Conservation (phyloP, 768 basidiomycete species). For the Gloeopeniophorella convolvens region DNA sequence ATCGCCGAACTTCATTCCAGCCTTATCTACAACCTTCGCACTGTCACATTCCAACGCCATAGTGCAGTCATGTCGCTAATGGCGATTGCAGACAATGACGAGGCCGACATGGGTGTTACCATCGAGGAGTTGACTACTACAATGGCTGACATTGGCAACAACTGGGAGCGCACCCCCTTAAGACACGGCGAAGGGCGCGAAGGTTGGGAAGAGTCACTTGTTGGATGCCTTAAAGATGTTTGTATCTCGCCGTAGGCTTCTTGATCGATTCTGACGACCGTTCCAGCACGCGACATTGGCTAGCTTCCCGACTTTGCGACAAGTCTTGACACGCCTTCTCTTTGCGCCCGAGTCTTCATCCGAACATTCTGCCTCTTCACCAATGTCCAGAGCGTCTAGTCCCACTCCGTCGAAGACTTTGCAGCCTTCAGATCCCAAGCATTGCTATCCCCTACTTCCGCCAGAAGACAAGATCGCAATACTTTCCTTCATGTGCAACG, state of each 20-base stretch:
- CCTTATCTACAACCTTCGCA: conserved; percentile 85
- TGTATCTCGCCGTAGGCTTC: conserved; percentile 29
- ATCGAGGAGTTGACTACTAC: conserved; percentile 58
- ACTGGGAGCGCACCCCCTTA: conserved; percentile 77
- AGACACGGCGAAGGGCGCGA: conserved; percentile 67
- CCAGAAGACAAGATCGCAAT: conserved; percentile 79
- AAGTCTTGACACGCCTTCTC: conserved; percentile 63
- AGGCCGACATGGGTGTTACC: conserved; percentile 45
- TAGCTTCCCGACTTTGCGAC: conserved; percentile 68
- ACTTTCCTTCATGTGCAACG: conserved; percentile 81
- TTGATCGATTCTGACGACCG: not conserved
- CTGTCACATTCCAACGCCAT: conserved; percentile 69
- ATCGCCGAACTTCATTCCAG: conserved; percentile 85
- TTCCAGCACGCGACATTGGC: conserved; percentile 64
- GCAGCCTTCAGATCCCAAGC: conserved; percentile 45
- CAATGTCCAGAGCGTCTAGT: conserved; percentile 40
- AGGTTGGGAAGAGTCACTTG: conserved; percentile 88
- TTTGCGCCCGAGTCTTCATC: conserved; percentile 54
- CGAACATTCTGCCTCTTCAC: conserved; percentile 39
- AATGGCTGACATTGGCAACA: conserved; percentile 78
- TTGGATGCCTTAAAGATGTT: conserved; percentile 87
- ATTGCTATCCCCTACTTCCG: conserved; percentile 69
- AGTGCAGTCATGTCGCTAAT: conserved; percentile 66
- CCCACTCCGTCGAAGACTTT: conserved; percentile 37
- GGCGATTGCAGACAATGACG: conserved; percentile 35